Base-by-base conservation (phyloP, 352 stramenopile genomes). In the Pythium coloratum region DNA sequence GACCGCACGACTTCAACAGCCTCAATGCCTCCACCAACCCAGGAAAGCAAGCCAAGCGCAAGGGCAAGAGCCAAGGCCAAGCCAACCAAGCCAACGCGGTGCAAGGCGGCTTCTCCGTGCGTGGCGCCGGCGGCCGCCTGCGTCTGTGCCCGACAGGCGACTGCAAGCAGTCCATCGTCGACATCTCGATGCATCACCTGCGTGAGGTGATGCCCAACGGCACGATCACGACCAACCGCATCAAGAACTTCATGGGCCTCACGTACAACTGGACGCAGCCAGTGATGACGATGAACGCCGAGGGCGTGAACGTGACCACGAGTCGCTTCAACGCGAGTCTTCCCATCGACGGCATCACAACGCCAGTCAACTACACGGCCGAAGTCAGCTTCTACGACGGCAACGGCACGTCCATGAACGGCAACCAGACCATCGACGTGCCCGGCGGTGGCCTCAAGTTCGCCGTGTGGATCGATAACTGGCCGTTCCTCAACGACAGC, bases 371-470 rank as follows among this genome's bases (percentile, higher is more conserved):
- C 36, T 51, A 84, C 13, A 80, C 72, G 0, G 76, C 78, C 6
- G 38, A 46, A 46, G 38, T 46, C 32, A 70, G 28, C 9, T 84
- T 86, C 49, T 80, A 63, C 55, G 13, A 73, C 33, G 67, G 3
- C 12, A 75, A 76, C 33, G 67, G 55, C 6, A 71, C 70, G 12
- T 69, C 77, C 6, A 26, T 51, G 33, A 83, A 82, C 51, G 78
- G 78, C 4, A 62, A 69, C 47, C 62, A 77, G 58, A 66, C 16
- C 2, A 30, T 86, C 12, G 47, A 40, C 13, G 70, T 86, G 0
- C 74, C 76, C 34, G 74, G 71, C 1, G 78, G 74, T 26, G 72
- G 69, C 1, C 55, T 86, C 32, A 86, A 82, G 55, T 84, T 86
- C 69, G 70, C 74, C 2, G 55, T 84, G 24, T 61, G 69, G 20